A percentile compares a stretch with the other conserved stretches of the same genome.
These are phyloP conservation scores for Boletus coccyginus DNA, from an alignment of 768 basidiomycete genomes.

Conservation along the genomic window DNA sequence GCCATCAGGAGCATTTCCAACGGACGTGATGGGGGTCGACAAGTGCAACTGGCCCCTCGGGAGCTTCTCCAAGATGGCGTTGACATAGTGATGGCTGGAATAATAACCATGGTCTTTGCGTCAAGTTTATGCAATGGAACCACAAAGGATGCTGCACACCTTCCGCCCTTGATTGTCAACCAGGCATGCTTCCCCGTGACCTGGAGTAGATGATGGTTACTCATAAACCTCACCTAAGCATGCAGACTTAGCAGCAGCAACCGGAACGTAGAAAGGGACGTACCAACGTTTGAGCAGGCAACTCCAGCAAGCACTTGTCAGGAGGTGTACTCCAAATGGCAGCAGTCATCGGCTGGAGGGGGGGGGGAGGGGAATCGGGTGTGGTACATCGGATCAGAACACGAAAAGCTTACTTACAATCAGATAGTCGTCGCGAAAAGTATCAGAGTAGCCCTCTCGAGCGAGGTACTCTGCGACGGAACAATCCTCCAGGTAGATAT, in stretches of 20 bases:
- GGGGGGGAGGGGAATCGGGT: background rate
- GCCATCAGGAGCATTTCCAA: conserved; percentile 30
- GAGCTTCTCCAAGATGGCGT: conserved; percentile 55
- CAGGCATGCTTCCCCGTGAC: conserved; percentile 60
- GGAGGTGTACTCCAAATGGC: conserved; percentile 80
- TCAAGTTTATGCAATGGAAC: background rate
- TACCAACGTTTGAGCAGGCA: conserved; percentile 54
- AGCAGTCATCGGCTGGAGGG: conserved; percentile 68
- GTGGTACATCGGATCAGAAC: background rate
- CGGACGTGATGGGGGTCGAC: conserved; percentile 22
- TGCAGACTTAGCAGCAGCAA: background rate
- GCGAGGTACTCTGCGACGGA: conserved; percentile 57
- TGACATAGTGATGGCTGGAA: conserved; percentile 61
- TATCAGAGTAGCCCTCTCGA: conserved; percentile 61
- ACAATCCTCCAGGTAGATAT: conserved; percentile 26
- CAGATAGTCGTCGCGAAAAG: conserved; percentile 72
- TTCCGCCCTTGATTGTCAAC: conserved; percentile 72
- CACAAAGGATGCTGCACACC: conserved; percentile 37
- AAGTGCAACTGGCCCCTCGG: conserved; percentile 33
- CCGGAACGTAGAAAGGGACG: conserved; percentile 2
- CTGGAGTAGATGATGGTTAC: conserved; percentile 74
- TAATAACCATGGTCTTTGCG: background rate
- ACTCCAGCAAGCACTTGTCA: conserved; percentile 52
- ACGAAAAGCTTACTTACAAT: conserved; percentile 52
- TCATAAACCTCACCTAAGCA: conserved; percentile 61